Percentiles rank a stretch among this genome's conserved stretches.
Conservation (phyloP, 2,329 filamentous ascomycete genomes). For the Diaporthe ampelina region DNA sequence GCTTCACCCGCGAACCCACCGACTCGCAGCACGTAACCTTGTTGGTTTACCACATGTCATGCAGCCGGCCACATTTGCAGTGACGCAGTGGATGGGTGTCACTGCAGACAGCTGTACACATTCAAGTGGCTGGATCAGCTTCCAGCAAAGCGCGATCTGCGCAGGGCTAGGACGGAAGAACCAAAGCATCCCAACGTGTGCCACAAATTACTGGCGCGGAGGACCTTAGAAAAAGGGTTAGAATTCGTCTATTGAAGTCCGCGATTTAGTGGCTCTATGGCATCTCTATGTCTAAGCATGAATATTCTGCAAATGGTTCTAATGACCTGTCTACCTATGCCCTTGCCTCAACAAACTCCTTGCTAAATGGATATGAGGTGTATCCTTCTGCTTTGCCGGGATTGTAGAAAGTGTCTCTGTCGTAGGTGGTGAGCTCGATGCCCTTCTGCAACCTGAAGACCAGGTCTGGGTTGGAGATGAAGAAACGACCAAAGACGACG, state of each 20-base stretch:
- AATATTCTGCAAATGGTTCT: background rate
- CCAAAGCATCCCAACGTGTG: background rate
- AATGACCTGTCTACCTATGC: background rate
- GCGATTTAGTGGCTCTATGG: background rate
- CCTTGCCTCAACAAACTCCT: slow-evolving; percentile 34
- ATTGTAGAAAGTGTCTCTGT: slow-evolving; percentile 56
- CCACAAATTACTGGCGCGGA: background rate
- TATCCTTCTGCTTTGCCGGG: slow-evolving; percentile 26
- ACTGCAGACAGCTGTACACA: slow-evolving; percentile 5
- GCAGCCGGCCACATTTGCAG: background rate
- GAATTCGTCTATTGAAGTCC: no score
- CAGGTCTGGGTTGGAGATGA: slow-evolving; percentile 61
- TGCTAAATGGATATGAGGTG: slow-evolving; percentile 31
- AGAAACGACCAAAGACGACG: slow-evolving; percentile 58
- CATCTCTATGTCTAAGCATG: background rate
- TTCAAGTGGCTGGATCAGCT: background rate
- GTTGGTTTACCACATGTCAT: slow-evolving; percentile 1
- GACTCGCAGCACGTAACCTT: slow-evolving; percentile 26
- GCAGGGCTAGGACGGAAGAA: background rate
- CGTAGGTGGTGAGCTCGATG: slow-evolving; percentile 53
- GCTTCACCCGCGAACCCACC: slow-evolving; percentile 2
- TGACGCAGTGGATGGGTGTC: background rate
- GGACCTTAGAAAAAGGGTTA: background rate
- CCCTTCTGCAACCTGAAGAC: slow-evolving; percentile 55
- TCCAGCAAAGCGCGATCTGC: background rate